phyloP scores from a whole-genome alignment of 768 basidiomycete genomes.

The Collybia mongolica region DNA sequence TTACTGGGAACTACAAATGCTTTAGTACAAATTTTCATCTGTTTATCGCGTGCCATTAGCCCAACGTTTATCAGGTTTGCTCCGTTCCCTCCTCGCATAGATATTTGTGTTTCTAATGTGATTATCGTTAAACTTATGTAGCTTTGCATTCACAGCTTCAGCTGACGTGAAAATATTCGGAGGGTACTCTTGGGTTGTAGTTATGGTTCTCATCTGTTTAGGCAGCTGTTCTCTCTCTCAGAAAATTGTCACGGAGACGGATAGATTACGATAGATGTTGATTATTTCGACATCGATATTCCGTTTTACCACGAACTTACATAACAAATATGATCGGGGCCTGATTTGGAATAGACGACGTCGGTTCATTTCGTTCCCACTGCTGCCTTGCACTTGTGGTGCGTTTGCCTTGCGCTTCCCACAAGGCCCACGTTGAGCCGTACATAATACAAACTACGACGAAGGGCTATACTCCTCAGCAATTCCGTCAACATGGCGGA shows the following conservation, averaged over 20 bases:
- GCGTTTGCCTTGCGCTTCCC: constrained; percentile 3
- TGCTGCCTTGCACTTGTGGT: background rate
- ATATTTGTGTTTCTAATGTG: background rate
- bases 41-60: constrained; percentile 50
- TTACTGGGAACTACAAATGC: constrained; percentile 58
- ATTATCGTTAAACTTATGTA: background rate
- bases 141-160: constrained; percentile 21
- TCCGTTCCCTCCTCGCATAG: background rate
- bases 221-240: constrained; percentile 17
- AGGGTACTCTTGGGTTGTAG: constrained; percentile 23
- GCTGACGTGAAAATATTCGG: constrained; percentile 11
- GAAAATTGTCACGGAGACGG: constrained; percentile 11
- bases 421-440: constrained; percentile 5
- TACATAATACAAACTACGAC: constrained; percentile 5
- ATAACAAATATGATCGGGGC: background rate
- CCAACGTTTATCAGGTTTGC: constrained; percentile 54
- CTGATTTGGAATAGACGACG: background rate
- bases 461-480: background rate
- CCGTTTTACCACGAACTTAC: too few species aligned
- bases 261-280: background rate
- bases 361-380: background rate
- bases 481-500: constrained; percentile 44
- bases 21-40: constrained; percentile 58
- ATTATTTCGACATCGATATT: too few species aligned
- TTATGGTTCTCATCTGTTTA: constrained; percentile 20